Base-by-base conservation (phyloP, 345 rosid species). In the Chamaenerion angustifolium region DNA sequence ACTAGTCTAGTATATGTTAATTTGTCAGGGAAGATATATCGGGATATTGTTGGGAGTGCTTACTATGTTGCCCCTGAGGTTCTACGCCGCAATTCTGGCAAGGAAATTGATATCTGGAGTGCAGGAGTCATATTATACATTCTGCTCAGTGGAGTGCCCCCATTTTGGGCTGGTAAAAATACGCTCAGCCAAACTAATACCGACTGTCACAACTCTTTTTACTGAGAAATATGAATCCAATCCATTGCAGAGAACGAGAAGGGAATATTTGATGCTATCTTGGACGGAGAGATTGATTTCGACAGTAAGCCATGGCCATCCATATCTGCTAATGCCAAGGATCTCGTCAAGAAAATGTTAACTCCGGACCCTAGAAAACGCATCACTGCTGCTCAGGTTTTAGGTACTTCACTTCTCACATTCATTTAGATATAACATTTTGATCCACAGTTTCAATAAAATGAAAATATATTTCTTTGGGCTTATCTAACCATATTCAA, bases 41-140 rank as follows among this genome's bases (percentile, higher is more conserved):
- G 58, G 55, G 87, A 85, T 59, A 78, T 85, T 13, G 95, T 85
- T 0, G 93, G 89, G 46, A 85, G 95, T 58, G 89, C 95, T 16
- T 88, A 88, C 62, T 88, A 88, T 57, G 87, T 88, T 46, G 89
- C 97, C 65, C 97, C 97, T 43, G 95, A 88, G 65, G 87, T 88
- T 10, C 57, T 88, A 49, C 54, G 48, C 16, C 83, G 89, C 7
- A 75, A 59, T 56, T 85, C 85, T 42, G 95, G 97, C 41, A 85
- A 85, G 70, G 95, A 82, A 67, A 56, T 68, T n/a, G 95, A 88
- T 54, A 67, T 82, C 35, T 88, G 97, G 97, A 85, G 95, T 71
- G 97, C 87, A 23, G 97, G 95, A 63, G 68, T 82, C 43, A 80
- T 88, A 18, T 46, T 82, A 19, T 88, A 85, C 58, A 88, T 88